These are phyloP conservation scores for Pythium guiyangense DNA, from an alignment of 352 stramenopile species.

Conservation along the genomic window DNA sequence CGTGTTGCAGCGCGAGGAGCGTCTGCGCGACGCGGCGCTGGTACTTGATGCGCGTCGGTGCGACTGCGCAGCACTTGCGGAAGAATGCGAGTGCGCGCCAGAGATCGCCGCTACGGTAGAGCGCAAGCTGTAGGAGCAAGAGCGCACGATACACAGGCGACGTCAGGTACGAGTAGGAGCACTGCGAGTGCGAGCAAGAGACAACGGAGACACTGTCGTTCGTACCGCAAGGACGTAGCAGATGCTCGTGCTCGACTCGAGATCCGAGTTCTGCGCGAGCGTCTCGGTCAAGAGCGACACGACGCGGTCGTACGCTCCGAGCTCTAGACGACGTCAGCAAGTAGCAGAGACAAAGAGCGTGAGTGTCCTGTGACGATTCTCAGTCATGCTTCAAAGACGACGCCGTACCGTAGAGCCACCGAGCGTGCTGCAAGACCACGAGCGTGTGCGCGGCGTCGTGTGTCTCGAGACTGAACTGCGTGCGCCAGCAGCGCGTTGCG, in stretches of 20 bases:
- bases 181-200: not conserved
- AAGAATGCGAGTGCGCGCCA: constrained; percentile 49
- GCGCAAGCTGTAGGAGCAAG: constrained; percentile 28
- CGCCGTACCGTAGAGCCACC: constrained; percentile 71
- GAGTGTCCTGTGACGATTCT: not conserved
- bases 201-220: not conserved
- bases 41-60: constrained; percentile 41
- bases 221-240: constrained; percentile 51
- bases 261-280: not conserved
- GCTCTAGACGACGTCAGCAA: constrained; percentile 16
- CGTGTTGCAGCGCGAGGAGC: constrained; percentile 31
- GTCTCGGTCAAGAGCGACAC: constrained; percentile 17
- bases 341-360: not conserved
- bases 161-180: not conserved
- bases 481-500: constrained; percentile 36
- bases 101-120: constrained; percentile 20
- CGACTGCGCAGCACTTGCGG: constrained; percentile 30
- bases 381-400: not conserved
- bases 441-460: constrained; percentile 4
- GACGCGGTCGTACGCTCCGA: constrained; percentile 26
- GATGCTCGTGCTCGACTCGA: constrained; percentile 13
- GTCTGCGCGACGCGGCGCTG: constrained; percentile 41
- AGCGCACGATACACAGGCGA: not conserved
- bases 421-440: constrained; percentile 38
- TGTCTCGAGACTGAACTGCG: constrained; percentile 58